Conservation (phyloP, 805 yeast species). For the Gaillardinia entomophila region DNA sequence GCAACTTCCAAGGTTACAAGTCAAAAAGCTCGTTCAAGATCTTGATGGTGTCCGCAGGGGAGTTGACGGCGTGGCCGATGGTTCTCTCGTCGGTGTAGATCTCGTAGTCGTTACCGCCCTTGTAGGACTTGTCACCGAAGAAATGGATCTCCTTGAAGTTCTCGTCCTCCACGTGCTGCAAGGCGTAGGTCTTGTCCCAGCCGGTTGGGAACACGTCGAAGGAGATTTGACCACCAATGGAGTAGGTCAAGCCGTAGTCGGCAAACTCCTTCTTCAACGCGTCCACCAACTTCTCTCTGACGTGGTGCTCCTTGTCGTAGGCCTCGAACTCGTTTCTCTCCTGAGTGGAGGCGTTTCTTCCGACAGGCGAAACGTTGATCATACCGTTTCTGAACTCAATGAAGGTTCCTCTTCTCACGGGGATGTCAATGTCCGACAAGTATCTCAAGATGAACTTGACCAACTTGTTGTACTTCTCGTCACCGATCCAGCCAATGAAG, state of each 20-base stretch:
- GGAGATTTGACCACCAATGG: conserved; percentile 99
- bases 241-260: conserved; percentile 83
- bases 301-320: conserved; percentile 71
- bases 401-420: conserved; percentile 98
- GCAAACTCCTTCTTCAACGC: conserved; percentile 82
- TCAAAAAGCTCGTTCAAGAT: conserved; percentile 80
- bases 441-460: conserved; percentile 81
- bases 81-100: conserved; percentile 90
- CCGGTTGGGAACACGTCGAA: conserved; percentile 99
- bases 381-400: conserved; percentile 99
- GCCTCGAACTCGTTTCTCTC: conserved; percentile 92
- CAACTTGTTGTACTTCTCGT: conserved; percentile 85
- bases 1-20: conserved; percentile 26
- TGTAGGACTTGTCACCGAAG: conserved; percentile 96
- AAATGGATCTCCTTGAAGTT: conserved; percentile 87
- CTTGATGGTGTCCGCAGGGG: conserved; percentile 83
- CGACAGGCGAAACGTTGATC: conserved; percentile 97
- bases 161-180: conserved; percentile 85
- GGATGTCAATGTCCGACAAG: conserved; percentile 80
- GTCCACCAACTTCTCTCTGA: conserved; percentile 79
- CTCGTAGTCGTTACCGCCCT: conserved; percentile 99
- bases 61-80: conserved; percentile 87
- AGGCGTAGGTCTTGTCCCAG: conserved; percentile 99
- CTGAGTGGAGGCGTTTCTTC: conserved; percentile 92
- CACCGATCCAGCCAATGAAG: conserved; percentile 93